Evolutionary conservation across 352 stramenopile genomes (phyloP).

Genomic region (Elongisporangium undulatum): DNA sequence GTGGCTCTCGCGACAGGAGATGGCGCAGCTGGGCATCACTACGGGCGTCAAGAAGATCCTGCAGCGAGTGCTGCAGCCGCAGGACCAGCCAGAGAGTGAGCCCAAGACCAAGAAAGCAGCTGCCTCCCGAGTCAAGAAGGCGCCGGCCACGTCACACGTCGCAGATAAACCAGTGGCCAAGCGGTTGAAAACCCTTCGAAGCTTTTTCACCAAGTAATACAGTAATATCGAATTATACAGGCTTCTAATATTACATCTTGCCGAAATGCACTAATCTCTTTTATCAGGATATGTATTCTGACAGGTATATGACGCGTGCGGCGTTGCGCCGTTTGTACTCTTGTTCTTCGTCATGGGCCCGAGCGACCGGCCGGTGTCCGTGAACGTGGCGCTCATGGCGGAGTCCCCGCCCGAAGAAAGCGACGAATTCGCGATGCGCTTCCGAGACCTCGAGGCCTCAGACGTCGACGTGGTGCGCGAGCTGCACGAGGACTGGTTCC

Average conservation of each 20-base stretch:
- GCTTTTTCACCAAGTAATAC: constrained; percentile 67
- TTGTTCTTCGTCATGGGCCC: constrained; percentile 1
- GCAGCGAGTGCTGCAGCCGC: constrained; percentile 29
- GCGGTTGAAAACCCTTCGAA: constrained; percentile 51
- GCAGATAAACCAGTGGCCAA: constrained; percentile 25
- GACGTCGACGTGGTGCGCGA: constrained; percentile 90
- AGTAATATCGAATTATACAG: constrained; percentile 13
- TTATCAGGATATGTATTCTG: background rate
- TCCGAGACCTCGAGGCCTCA: constrained; percentile 59
- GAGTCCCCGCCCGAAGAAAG: background rate
- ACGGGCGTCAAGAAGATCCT: constrained; percentile 88
- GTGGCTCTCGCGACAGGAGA: constrained; percentile 80
- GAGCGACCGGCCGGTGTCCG: background rate
- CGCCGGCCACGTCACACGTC: constrained; percentile 30
- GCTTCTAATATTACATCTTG: background rate
- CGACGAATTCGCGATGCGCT: constrained; percentile 18
- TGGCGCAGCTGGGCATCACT: constrained; percentile 78
- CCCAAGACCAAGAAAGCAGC: constrained; percentile 8
- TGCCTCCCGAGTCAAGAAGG: constrained; percentile 2
- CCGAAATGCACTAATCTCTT: background rate
- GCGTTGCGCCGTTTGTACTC: background rate
- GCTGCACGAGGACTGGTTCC: constrained; percentile 97
- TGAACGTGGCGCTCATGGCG: background rate
- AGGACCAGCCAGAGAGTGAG: constrained; percentile 5
- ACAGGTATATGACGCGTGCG: background rate